Conservation (phyloP, 495 filamentous ascomycete genomes). For the Aspergillus nanangensis region DNA sequence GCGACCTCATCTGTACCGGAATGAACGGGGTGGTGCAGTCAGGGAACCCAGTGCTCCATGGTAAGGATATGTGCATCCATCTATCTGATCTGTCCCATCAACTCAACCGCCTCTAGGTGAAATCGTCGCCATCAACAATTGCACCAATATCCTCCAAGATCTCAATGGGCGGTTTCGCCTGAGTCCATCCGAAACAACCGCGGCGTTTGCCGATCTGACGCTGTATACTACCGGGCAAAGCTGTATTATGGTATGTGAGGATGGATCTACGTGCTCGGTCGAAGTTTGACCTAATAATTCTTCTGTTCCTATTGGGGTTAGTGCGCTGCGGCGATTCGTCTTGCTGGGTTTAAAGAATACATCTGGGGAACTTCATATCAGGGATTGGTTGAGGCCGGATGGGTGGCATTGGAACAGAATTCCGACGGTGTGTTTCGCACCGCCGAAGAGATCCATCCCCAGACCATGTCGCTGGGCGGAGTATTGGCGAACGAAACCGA, state of each 20-base stretch:
- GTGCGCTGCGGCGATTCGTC: conserved; percentile 53
- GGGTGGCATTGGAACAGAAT: conserved; percentile 49
- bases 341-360: conserved; percentile 50
- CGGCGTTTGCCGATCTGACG: conserved; percentile 40
- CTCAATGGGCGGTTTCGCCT: conserved; percentile 38
- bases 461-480: conserved; percentile 31
- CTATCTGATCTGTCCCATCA: neutral
- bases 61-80: too few relatives aligned
- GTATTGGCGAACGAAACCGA: conserved; percentile 50
- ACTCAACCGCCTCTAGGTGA: conserved; percentile 30
- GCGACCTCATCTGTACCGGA: conserved; percentile 43
- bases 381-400: conserved; percentile 32
- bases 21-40: conserved; percentile 2
- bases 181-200: conserved; percentile 27
- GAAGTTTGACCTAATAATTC: neutral
- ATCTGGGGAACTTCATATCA: conserved; percentile 50
- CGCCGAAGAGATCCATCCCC: conserved; percentile 27
- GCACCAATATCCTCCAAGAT: conserved; percentile 42
- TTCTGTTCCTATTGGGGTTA: neutral
- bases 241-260: conserved; percentile 47
- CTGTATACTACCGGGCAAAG: conserved; percentile 55
- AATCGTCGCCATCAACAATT: conserved; percentile 50
- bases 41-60: neutral
- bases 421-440: conserved; percentile 31
- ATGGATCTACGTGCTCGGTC: neutral